These are phyloP conservation scores for Irpex lacteus DNA, from an alignment of 1,284 basidiomycete species.

Conservation along the genomic window DNA sequence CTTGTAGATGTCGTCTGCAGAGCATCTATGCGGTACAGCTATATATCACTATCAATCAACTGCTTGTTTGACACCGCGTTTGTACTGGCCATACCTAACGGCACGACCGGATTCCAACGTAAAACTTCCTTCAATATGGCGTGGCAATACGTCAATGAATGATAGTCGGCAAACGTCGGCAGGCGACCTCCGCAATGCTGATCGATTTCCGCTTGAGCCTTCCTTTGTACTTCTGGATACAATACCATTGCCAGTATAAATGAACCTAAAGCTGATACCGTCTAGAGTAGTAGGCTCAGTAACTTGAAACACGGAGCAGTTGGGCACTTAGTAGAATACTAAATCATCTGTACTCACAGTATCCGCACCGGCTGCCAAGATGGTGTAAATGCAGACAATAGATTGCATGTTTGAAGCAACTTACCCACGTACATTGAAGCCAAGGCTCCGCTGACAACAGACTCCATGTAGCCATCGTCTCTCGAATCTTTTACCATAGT, in stretches of 20 bases:
- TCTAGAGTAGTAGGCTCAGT: not conserved
- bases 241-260: conserved; percentile 10
- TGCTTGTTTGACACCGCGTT: not conserved
- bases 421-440: conserved; percentile 10
- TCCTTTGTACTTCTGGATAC: not conserved
- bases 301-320: not conserved
- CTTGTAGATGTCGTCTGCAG: conserved; percentile 6
- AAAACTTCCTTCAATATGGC: conserved; percentile 6
- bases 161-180: conserved; percentile 5
- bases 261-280: not conserved
- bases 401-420: not conserved
- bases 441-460: conserved; percentile 2
- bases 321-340: too few relatives aligned
- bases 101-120: conserved; percentile 7
- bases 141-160: conserved; percentile 6
- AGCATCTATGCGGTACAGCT: not conserved
- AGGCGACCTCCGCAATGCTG: conserved; percentile 6
- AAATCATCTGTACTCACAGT: conserved; percentile 3
- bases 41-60: not conserved
- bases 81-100: not conserved
- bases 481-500: not conserved
- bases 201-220: conserved; percentile 7
- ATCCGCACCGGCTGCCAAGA: conserved; percentile 4
- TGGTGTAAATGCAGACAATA: not conserved
- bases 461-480: not conserved